phyloP scores from a whole-genome alignment of 345 rosid species.

The Eucalyptus cloeziana region DNA sequence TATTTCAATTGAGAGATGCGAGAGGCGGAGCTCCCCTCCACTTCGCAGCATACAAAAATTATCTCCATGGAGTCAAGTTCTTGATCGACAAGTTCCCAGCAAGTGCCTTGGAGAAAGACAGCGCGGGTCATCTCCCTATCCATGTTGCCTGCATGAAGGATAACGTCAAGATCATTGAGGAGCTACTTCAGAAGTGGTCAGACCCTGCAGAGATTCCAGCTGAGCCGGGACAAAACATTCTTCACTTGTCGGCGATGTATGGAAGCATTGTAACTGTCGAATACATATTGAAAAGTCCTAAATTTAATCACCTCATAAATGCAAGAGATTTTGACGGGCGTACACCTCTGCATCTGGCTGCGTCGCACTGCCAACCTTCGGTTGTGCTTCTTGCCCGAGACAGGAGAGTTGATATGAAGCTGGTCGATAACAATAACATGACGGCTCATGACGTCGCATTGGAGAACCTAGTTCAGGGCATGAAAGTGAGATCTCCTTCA shows the following conservation, averaged over 20 bases:
- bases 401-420: neutral
- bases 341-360: neutral
- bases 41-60: neutral
- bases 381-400: neutral
- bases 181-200: no score
- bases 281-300: no score
- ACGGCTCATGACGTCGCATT: neutral
- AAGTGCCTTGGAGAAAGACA: neutral
- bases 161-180: no score
- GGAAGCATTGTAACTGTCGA: no score
- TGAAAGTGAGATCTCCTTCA: fast-evolving
- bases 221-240: no score
- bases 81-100: neutral
- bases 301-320: no score
- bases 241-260: no score
- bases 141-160: neutral
- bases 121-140: neutral
- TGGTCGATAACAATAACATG: neutral
- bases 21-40: neutral
- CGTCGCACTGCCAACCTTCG: neutral
- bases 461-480: neutral
- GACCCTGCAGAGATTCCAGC: no score
- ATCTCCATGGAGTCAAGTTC: neutral
- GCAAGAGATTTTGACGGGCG: neutral
- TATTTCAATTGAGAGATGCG: neutral